A percentile compares a stretch with the other conserved stretches of the same genome.
These are phyloP conservation scores for Albifimbria verrucaria DNA, from an alignment of 2,329 filamentous ascomycete genomes.

Conservation along the genomic window DNA sequence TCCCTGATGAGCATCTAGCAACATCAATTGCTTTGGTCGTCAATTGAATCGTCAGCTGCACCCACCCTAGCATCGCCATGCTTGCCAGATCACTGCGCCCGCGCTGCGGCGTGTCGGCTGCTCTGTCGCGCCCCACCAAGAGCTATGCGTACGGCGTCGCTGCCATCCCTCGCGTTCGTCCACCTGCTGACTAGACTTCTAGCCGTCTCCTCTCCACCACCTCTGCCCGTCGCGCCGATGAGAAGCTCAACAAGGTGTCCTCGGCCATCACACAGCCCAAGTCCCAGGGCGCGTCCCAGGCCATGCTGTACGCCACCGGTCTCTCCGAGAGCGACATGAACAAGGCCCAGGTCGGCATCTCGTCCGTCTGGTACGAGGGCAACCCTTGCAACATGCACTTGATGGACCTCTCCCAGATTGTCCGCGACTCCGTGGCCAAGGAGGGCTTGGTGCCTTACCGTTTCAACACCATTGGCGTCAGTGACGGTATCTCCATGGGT, in stretches of 20 bases:
- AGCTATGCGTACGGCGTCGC: conserved; percentile 20
- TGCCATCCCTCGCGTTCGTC: not conserved
- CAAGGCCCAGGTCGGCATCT: conserved; percentile 97
- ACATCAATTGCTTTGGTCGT: conserved; percentile 16
- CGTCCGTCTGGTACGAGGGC: conserved; percentile 95
- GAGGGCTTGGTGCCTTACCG: conserved; percentile 88
- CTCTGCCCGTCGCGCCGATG: conserved; percentile 43
- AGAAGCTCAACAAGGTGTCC: conserved; percentile 79
- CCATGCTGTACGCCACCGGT: conserved; percentile 97
- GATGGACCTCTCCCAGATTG: conserved; percentile 78
- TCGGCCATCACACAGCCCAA: conserved; percentile 90
- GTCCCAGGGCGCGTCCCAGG: conserved; percentile 96
- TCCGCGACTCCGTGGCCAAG: conserved; percentile 58
- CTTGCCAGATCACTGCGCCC: conserved; percentile 23
- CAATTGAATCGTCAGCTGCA: conserved; percentile 5
- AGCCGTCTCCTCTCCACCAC: conserved; percentile 53
- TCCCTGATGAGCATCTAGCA: conserved; percentile 6
- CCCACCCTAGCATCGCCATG: conserved; percentile 16
- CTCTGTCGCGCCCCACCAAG: conserved; percentile 15
- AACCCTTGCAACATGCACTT: conserved; percentile 99
- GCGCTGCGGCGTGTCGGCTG: conserved; percentile 21
- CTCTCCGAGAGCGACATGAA: conserved; percentile 82
- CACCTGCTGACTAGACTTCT: not conserved
- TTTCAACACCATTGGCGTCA: conserved; percentile 99
- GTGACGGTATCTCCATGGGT: conserved; percentile 97